Base-by-base conservation (phyloP, 2,329 filamentous ascomycete species). In the Diplodia sapinea region DNA sequence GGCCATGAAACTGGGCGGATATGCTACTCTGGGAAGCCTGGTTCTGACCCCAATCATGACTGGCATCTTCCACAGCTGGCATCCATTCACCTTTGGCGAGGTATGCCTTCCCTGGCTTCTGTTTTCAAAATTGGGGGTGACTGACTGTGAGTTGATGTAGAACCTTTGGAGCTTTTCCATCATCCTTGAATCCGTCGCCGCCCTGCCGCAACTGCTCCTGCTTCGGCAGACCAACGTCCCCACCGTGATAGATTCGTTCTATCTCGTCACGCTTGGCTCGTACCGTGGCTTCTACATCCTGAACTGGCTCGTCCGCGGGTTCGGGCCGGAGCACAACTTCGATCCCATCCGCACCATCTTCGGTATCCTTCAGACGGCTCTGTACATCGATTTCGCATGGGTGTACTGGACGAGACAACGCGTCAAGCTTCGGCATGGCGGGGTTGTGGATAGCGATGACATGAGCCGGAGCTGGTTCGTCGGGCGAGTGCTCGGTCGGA, bases 231-330 rank as follows among this genome's bases (percentile, higher is more conserved):
- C 94, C n/a, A 93, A 89, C 31, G 93, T 97, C 0, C 94, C 94
- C 0, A 98, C 94, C 59, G 94, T 97, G 56, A 94, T 98, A 80
- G 92, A 97, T 78, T 96, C 92, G n/a, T 97, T 91, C 81, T 98
- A 98, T 79, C 91, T 98, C 66, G 83, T 95, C 61, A 89, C 93
- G 0, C 87, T 97, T 1, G 94, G 94, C 43, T 90, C 90, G 13
- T 98, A 97, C 81, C 91, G 94, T 68, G 91, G 85, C 59, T 87
- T 97, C 70, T 97, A 98, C 80, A 89, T 96, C 69, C 79, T 97
- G 57, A 97, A 97, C 79, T 98, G 94, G 94, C 89, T 97, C 72
- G 82, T 87, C 69, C 88, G 91, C 38, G 85, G 84, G 68, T 88
- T 91, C 73, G 82, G 84, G 11, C 82, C 83, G 36, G 86, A 87